These are phyloP conservation scores for Sideroxylon spinosum DNA, from an alignment of 179 eudicot species.

Conservation along the genomic window DNA sequence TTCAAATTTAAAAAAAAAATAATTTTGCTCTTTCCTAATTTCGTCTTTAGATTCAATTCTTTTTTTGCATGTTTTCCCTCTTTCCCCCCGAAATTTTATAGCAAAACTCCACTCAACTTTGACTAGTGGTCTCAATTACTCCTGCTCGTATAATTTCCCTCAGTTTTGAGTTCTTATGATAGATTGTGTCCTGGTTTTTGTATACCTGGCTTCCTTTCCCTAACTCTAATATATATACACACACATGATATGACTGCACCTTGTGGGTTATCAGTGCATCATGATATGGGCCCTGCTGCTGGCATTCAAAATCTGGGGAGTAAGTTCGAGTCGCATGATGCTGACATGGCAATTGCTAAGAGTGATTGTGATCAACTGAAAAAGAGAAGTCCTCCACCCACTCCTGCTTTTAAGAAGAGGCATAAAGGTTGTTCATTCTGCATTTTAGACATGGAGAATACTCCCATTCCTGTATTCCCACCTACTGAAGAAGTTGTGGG, in stretches of 20 bases:
- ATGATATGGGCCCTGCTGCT: constrained; percentile 6
- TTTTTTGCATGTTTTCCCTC: too few relatives aligned
- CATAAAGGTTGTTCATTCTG: constrained; percentile 96
- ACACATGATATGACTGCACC: background rate
- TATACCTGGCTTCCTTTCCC: background rate
- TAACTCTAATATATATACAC: background rate
- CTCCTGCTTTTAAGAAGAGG: constrained; percentile 72
- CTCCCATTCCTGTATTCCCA: constrained; percentile 72
- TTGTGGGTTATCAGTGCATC: constrained; percentile 22
- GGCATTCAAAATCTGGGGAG: constrained; percentile 13
- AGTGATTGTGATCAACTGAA: constrained; percentile 38
- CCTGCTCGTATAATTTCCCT: background rate
- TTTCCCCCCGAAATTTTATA: too few relatives aligned
- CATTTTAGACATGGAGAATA: constrained; percentile 71
- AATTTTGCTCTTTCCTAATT: background rate
- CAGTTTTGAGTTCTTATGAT: background rate
- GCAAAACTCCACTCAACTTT: background rate
- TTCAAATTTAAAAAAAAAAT: too few relatives aligned
- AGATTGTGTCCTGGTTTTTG: background rate
- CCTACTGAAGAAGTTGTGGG: constrained; percentile 72
- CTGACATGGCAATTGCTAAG: constrained; percentile 22
- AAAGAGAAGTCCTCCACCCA: constrained; percentile 53
- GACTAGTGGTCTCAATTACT: background rate
- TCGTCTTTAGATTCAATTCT: too few relatives aligned
- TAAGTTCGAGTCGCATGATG: constrained; percentile 29